Conservation (phyloP, 2,329 filamentous ascomycete species). For the Dothiorella sarmentorum region DNA sequence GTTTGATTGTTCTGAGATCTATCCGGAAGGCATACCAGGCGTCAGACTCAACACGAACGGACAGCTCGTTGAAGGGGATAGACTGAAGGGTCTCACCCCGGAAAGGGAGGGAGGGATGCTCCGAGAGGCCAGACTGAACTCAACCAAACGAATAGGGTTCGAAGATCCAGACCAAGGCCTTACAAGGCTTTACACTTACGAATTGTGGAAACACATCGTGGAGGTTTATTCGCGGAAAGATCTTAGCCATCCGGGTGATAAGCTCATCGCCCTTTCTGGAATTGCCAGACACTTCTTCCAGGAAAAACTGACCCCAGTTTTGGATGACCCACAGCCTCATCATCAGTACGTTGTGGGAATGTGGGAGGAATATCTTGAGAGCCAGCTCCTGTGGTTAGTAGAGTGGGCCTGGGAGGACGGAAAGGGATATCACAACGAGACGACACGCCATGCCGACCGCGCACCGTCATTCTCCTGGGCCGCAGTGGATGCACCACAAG, state of each 20-base stretch:
- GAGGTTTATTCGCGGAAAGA: conserved; percentile 22
- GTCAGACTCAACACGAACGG: neutral
- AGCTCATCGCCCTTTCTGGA: conserved; percentile 23
- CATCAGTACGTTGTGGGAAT: conserved; percentile 21
- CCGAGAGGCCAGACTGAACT: conserved; percentile 12
- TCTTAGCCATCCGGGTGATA: conserved; percentile 20
- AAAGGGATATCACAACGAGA: conserved; percentile 1
- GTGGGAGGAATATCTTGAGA: conserved; percentile 21
- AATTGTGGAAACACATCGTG: conserved; percentile 23
- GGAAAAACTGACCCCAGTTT: conserved; percentile 19
- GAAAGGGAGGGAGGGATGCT: neutral
- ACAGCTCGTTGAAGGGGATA: neutral
- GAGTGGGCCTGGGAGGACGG: conserved; percentile 6
- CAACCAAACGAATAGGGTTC: too few species aligned
- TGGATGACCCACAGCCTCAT: neutral
- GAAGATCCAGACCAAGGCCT: conserved; percentile 14
- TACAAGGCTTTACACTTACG: conserved; percentile 8
- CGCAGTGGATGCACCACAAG: conserved; percentile 18
- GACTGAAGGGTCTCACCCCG: conserved; percentile 18
- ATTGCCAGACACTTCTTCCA: conserved; percentile 17
- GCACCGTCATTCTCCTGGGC: conserved; percentile 27
- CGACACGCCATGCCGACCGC: neutral
- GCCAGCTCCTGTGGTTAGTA: conserved; percentile 19
- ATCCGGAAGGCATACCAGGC: conserved; percentile 14
- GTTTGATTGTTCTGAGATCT: conserved; percentile 18